Percentiles rank a stretch among this genome's conserved stretches.
These are phyloP conservation scores for Hansenula anomala DNA, from an alignment of 1,139 yeast genomes.

Conservation along the genomic window DNA sequence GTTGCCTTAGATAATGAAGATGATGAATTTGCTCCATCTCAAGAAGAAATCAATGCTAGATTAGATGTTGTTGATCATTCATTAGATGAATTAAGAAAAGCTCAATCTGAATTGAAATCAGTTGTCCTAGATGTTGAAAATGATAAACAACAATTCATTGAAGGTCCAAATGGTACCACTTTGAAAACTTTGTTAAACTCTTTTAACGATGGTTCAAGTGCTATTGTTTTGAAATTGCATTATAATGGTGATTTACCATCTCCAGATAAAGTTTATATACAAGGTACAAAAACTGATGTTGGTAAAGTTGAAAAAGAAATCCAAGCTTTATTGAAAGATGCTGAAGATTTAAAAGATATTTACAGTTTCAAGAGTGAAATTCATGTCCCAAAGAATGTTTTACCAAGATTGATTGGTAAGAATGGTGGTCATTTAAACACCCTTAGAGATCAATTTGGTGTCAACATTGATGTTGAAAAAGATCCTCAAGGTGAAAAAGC, in stretches of 20 bases:
- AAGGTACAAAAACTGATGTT: constrained; percentile 61
- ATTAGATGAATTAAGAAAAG: constrained; percentile 52
- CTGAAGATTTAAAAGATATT: constrained; percentile 55
- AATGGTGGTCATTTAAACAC: constrained; percentile 72
- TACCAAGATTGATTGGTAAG: constrained; percentile 85
- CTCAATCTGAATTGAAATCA: constrained; percentile 51
- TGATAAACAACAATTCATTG: constrained; percentile 52
- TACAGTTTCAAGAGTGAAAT: constrained; percentile 52
- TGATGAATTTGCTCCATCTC: constrained; percentile 49
- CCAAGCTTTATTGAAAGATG: constrained; percentile 52
- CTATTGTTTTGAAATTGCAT: constrained; percentile 25
- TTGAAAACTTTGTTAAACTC: constrained; percentile 43
- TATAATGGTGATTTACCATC: constrained; percentile 33
- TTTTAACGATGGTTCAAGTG: constrained; percentile 27
- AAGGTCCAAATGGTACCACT: constrained; percentile 56
- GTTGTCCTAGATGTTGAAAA: constrained; percentile 47
- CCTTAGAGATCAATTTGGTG: constrained; percentile 74
- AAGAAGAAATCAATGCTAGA: constrained; percentile 40
- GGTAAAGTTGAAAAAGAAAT: constrained; percentile 48
- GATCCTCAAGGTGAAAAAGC: constrained; percentile 42
- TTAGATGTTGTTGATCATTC: constrained; percentile 45
- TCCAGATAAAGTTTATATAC: constrained; percentile 52
- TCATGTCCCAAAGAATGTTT: constrained; percentile 59
- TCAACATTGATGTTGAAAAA: constrained; percentile 62
- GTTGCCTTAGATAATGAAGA: constrained; percentile 44